Evolutionary conservation across 805 yeast species (phyloP), one percentile per base, ranked within the genome.

Genomic region (Barnettozyma californica): DNA sequence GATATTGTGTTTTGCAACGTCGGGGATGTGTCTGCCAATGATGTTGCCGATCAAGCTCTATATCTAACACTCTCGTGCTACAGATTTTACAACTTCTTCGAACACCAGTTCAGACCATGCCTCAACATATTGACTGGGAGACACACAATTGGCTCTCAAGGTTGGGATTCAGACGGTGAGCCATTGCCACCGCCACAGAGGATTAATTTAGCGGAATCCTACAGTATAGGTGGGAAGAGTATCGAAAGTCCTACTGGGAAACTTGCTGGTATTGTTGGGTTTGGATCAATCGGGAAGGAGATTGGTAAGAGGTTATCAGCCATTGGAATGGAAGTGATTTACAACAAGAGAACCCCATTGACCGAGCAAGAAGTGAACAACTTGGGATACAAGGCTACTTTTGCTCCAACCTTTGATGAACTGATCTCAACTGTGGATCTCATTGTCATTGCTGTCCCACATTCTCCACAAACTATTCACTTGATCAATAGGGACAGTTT

Each of bases 41-140:
- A 85, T 13, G 95, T 87, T 29, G 86, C 91, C 3, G 95, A 87
- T 53, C 66, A 81, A 47, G 92, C 83, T 1, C 66, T 84, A 38
- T 76, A 69, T 58, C 71, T 82, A 53, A 68, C 85, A 0, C 61
- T 86, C 49, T 73, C 80, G 31, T 74, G 81, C 19, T 83, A 82
- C 67, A 71, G 95, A 54, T 75, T 74, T 63, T 78, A 79, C 50
- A 62, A 71, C 1, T 63, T 73, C 40, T 77, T 77, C 60, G 78
- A 76, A 49, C 58, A 61, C 3, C 60, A 66, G n/a, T 65, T 80
- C 34, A 68, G 73, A 41, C 63, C 62, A 10, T 50, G 58, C 13
- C 57, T 68, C 23, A 69, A 76, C 56, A 76, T 86, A 2, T 63
- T 71, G 11, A 53, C 63, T 9, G 68, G 77, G 37, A 73, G 89